Percentiles rank a stretch among this genome's conserved stretches.
Conservation (phyloP, 2,329 filamentous ascomycete genomes). For the Chalaropsis ovoidea region DNA sequence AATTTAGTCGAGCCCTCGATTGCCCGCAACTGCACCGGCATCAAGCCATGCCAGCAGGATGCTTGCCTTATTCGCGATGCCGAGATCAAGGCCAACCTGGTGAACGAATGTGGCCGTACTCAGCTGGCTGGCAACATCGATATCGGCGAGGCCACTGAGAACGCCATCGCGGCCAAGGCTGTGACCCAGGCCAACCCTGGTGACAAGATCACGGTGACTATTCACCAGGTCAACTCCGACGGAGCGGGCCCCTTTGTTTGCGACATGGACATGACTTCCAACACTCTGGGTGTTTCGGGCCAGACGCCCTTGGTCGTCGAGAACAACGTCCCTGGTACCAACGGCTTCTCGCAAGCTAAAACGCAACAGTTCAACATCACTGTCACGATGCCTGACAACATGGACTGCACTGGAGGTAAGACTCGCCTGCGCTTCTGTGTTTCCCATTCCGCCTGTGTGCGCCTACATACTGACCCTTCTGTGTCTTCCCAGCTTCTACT, state of each 20-base stretch:
- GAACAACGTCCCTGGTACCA: conserved; percentile 50
- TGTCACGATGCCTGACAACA: conserved; percentile 41
- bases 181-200: conserved; percentile 44
- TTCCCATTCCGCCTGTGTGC: no score
- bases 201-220: conserved; percentile 36
- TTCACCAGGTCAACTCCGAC: conserved; percentile 47
- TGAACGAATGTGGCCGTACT: conserved; percentile 54
- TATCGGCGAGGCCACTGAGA: conserved; percentile 46
- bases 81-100: conserved; percentile 43
- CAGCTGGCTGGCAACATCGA: conserved; percentile 52
- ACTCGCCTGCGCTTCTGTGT: background rate
- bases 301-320: conserved; percentile 40
- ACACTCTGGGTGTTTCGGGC: conserved; percentile 32
- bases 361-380: conserved; percentile 47
- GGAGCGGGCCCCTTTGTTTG: conserved; percentile 47
- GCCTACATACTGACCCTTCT: background rate
- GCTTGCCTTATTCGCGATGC: conserved; percentile 53
- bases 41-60: conserved; percentile 57
- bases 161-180: conserved; percentile 37
- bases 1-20: conserved; percentile 41
- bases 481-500: conserved; percentile 37
- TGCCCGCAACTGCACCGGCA: conserved; percentile 52
- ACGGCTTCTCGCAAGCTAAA: conserved; percentile 49
- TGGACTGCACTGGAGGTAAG: conserved; percentile 44
- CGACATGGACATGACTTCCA: conserved; percentile 43